Base-by-base conservation (phyloP, 306 rosid genomes). In the Glycine latifolia region DNA sequence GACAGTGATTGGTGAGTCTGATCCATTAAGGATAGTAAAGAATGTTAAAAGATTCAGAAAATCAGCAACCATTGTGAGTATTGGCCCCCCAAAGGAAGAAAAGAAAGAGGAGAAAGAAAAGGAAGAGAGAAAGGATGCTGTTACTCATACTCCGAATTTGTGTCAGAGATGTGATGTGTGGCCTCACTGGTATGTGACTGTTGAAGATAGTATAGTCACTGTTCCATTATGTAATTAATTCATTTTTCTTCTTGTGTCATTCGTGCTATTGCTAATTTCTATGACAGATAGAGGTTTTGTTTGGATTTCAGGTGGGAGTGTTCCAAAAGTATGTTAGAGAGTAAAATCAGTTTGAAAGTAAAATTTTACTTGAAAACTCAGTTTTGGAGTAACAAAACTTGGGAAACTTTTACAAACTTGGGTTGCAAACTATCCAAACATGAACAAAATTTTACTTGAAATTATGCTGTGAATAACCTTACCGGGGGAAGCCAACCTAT, bases 1-100 rank as follows among this genome's bases (percentile, higher is more conserved):
- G 1, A 26, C 31, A 26, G 89, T 92, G 73, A 60, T 87, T 33
- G 94, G 91, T 11, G 92, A 90, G 56, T 90, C 94, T 46, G 91
- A 90, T 90, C 97, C 92, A 1, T 81, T 86, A 20, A 83, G 70
- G 77, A 80, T 92, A 48, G 86, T 92, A 75, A 77, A 26, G 31
- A 26, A 26, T 65, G 91, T 89, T n/a, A 87, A 92, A 75, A 86
- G 86, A 35, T 86, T 83, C 73, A 81, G 88, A 69, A 85, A 79
- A 76, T 80, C 86, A 79, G 94, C 91, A 2, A 8, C 60, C 0
- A 54, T 92, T 39, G 31, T 26, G 81, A 88, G 91, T 20, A 1
- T 88, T 3, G 90, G 89, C n/a, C 86, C 79, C 53, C 31, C 85
- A 0, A 86, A 85, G 66, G 85, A 81, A n/a, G 90, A 26, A 85